Evolutionary conservation across 805 yeast species (phyloP).

Genomic region (Barnettozyma vustinii): DNA sequence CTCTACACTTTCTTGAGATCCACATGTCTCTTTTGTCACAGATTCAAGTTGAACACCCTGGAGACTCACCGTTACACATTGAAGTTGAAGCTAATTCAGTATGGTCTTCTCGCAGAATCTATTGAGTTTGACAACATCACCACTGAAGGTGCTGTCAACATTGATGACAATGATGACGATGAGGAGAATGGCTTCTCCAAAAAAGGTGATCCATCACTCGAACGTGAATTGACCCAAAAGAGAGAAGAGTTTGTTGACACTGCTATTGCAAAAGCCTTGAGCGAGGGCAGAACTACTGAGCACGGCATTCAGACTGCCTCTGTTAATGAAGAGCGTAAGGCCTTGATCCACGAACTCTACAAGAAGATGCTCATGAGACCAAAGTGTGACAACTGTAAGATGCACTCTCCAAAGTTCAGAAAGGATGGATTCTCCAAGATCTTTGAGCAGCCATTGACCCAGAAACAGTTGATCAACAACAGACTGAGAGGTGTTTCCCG

Average conservation of each 20-base stretch:
- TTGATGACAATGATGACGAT: constrained; percentile 46
- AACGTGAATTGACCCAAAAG: constrained; percentile 45
- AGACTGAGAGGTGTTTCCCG: constrained; percentile 74
- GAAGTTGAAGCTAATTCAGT: constrained; percentile 75
- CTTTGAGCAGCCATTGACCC: constrained; percentile 80
- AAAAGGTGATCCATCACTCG: constrained; percentile 31
- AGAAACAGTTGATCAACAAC: constrained; percentile 77
- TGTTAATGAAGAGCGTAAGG: constrained; percentile 82
- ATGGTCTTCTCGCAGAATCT: constrained; percentile 80
- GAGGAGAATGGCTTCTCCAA: constrained; percentile 20
- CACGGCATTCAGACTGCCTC: constrained; percentile 77
- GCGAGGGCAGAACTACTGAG: constrained; percentile 65
- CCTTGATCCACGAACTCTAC: constrained; percentile 67
- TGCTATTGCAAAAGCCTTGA: constrained; percentile 67
- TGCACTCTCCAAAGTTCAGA: constrained; percentile 91
- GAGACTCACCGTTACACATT: constrained; percentile 77
- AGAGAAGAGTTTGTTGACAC: constrained; percentile 67
- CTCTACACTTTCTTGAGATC: constrained; percentile 79
- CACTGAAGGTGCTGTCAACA: constrained; percentile 33
- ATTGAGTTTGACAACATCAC: constrained; percentile 62
- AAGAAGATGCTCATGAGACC: constrained; percentile 67
- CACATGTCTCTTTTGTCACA: constrained; percentile 86
- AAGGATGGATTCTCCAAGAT: constrained; percentile 93
- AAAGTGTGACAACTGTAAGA: constrained; percentile 92
- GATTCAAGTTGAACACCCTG: constrained; percentile 59